A percentile compares a stretch with the other conserved stretches of the same genome.
Evolutionary conservation across 1,284 basidiomycete genomes (phyloP).

Genomic region (Austroboletus novae-zelandiae): DNA sequence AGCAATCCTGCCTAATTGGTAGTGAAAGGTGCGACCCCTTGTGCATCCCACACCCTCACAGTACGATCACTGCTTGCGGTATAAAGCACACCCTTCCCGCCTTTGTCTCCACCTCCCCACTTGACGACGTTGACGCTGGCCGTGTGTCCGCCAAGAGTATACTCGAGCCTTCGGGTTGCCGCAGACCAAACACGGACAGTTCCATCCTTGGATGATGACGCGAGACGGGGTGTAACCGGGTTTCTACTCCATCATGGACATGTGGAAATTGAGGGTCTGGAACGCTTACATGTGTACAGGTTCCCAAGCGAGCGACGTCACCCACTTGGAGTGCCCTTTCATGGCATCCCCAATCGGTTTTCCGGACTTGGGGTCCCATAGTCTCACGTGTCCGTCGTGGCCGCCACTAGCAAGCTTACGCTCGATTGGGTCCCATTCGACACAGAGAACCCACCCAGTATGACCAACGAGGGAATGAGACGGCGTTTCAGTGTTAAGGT

Average conservation of each 20-base stretch:
- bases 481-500: conserved; percentile 91
- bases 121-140: conserved; percentile 94
- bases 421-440: conserved; percentile 96
- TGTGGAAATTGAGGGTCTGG: not conserved
- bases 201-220: conserved; percentile 94
- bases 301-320: conserved; percentile 96
- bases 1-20: not conserved
- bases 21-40: conserved; percentile 47
- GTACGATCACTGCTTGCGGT: conserved; percentile 94
- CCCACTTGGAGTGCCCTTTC: conserved; percentile 95
- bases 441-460: conserved; percentile 93
- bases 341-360: conserved; percentile 82
- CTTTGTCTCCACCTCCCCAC: conserved; percentile 83
- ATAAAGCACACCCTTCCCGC: conserved; percentile 79
- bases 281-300: conserved; percentile 80
- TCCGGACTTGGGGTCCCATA: conserved; percentile 91
- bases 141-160: conserved; percentile 89
- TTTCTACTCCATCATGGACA: conserved; percentile 47
- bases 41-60: conserved; percentile 91
- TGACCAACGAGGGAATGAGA: conserved; percentile 88
- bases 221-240: conserved; percentile 75
- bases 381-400: conserved; percentile 82
- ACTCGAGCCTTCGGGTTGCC: conserved; percentile 71
- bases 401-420: conserved; percentile 89
- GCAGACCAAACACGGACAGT: conserved; percentile 94